Evolutionary conservation across 768 basidiomycete species (phyloP), one percentile per base, ranked within the genome.

Genomic region (Auriscalpium orientale): DNA sequence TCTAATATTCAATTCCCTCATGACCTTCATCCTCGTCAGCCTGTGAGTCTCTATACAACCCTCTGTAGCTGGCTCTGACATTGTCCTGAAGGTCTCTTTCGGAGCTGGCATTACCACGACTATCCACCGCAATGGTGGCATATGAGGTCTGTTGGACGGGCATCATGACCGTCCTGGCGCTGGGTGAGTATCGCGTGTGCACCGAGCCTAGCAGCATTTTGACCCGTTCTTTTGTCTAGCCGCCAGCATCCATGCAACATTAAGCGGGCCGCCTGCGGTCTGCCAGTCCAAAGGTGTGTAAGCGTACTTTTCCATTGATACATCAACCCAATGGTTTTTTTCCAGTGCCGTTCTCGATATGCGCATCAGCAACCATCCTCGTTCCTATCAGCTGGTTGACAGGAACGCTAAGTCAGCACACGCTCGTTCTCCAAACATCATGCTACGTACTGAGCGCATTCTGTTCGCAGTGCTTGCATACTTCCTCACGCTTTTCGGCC

Each of bases 71-170:
- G 76, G 55, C 69, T 72, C 34, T 60, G 77, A 33, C 68, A 71
- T 10, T 76, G 76, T 54, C 47, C 73, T 0, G 65, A 77, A 20
- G 62, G 67, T 51, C 67, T 15, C 15, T 46, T 20, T 34, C 50
- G 15, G 50, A 51, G 33, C 18, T 51, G 4, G 50, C 74, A 20
- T 37, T 37, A 13, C 38, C 50, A 11, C 15, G 34, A 33, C 35
- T 37, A 40, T 33, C 64, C 53, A 74, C 74, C 18, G 74, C 78
- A 13, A 68, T 68, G 18, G 74, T 81, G 37, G 63, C 72, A 46
- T 66, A 79, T 35, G 85, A 87, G 63, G 83, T 80, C 60, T 63
- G 58, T 16, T 87, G 84, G 83, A 75, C 80, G 13, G 74, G 69
- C 7, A 54, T 78, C 12, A 64, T 81, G 60, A 74, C 76, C 53